Base-by-base conservation (phyloP, 345 rosid species). In the Garcia nutans region DNA sequence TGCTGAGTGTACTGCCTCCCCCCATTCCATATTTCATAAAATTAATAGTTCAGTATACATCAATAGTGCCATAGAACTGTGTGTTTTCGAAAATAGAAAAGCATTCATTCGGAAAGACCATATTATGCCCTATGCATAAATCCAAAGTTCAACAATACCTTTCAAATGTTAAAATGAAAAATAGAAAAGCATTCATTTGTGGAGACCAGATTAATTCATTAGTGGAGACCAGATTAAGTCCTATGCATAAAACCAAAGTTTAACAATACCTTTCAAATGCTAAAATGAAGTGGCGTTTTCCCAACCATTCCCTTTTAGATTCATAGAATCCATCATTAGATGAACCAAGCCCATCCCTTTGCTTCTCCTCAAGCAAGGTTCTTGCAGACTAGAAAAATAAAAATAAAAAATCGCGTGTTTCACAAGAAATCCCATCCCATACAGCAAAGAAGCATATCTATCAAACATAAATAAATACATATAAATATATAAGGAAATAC, bases 291-390 rank as follows among this genome's bases (percentile, higher is more conserved):
- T 96, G 99, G 44, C 92, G 97, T 71, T 81, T 88, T 82, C 99
- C 98, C 82, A 96, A 80, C 99, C 98, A 96, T 79, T 96, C 98
- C 82, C 98, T 91, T 82, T 84, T 93, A 74, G 99, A 96, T 85
- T 96, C 99, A 85, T 87, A 96, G 78, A 96, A 96, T 58, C 99
- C 98, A 81, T 93, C 99, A 85, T 44, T 82, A 13, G 89, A 82
- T 26, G 98, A 93, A 80, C 92, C 91, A 79, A 88, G 87, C 58
- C 96, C 93, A 74, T 93, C 97, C 84, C 85, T 86, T 82, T 84
- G 89, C 88, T 91, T 91, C 76, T 86, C 98, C 33, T 87, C 88
- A 37, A 92, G 92, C 87, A 90, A 85, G 37, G 85, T 77, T 81
- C 88, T 93, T 56, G 99, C 97, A 71, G 88, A 83, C 99, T 96